These are phyloP conservation scores for Schizonepeta tenuifolia DNA, from an alignment of 257 asterid species.

Conservation along the genomic window DNA sequence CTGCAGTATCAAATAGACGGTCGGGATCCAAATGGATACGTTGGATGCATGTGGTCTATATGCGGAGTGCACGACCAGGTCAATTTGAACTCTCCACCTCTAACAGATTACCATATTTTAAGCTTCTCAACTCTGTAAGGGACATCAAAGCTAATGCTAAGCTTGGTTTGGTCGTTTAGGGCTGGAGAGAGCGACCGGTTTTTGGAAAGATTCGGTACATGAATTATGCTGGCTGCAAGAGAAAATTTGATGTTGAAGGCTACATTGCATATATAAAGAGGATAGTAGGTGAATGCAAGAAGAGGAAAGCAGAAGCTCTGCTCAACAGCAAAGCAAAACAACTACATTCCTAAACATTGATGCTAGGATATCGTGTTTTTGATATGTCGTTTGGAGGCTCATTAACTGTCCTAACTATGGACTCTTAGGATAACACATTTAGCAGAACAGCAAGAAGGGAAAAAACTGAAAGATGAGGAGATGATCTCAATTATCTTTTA, in stretches of 20 bases:
- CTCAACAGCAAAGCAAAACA: conserved; percentile 51
- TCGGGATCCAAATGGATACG: conserved; percentile 95
- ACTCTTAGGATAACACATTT: conserved; percentile 10
- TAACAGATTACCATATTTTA: not conserved
- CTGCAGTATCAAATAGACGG: conserved; percentile 92
- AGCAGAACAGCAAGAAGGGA: not conserved
- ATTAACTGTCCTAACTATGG: conserved; percentile 5
- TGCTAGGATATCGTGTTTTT: not conserved
- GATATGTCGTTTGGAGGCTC: not conserved
- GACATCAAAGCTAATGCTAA: not conserved
- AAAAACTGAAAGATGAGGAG: not conserved
- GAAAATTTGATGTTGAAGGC: conserved; percentile 88
- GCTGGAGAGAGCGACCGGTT: conserved; percentile 85
- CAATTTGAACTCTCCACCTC: not conserved
- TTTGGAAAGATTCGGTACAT: conserved; percentile 94
- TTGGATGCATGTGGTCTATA: conserved; percentile 99
- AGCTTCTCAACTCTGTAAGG: not conserved
- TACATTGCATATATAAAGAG: conserved; percentile 72
- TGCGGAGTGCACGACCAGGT: conserved; percentile 99
- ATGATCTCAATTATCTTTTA: not conserved
- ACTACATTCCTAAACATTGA: conserved; percentile 24
- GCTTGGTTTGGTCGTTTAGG: conserved; percentile 44
- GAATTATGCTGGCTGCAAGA: conserved; percentile 96
- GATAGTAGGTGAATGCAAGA: conserved; percentile 70
- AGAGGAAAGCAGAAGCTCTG: conserved; percentile 70